A percentile compares a stretch with the other conserved stretches of the same genome.
Evolutionary conservation across 768 basidiomycete genomes (phyloP).

Genomic region (Lactarius sp.): DNA sequence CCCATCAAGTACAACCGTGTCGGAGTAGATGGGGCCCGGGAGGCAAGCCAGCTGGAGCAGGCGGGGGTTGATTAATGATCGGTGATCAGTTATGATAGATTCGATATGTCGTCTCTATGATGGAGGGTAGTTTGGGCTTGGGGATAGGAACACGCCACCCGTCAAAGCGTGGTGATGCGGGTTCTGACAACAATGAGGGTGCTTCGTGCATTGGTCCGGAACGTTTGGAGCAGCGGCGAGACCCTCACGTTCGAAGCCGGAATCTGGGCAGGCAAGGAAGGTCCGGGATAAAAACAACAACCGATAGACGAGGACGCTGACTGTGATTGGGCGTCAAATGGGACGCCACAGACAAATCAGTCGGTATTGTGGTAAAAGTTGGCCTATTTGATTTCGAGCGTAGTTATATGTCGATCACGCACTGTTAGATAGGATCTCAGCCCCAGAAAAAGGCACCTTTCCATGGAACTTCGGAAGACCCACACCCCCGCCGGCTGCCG

Average conservation of each 20-base stretch:
- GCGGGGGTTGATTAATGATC: conserved; percentile 1
- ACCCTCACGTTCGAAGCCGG: not conserved
- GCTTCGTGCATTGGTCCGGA: not conserved
- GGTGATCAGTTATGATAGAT: not conserved
- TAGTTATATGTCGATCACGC: conserved; percentile 19
- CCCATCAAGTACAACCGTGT: not conserved
- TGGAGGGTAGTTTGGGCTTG: not conserved
- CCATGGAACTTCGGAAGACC: conserved; percentile 17
- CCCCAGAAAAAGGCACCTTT: conserved; percentile 12
- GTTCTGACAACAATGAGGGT: not conserved
- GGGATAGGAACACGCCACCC: conserved; percentile 3
- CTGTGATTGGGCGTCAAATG: not conserved
- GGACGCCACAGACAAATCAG: conserved; percentile 2
- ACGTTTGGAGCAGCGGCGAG: not conserved
- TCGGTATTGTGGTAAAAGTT: not conserved
- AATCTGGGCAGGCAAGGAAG: not conserved
- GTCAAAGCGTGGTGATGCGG: conserved; percentile 5
- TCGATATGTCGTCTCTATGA: not conserved
- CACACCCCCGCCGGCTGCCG: not conserved
- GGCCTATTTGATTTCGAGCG: not conserved
- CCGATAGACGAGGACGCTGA: conserved; percentile 24
- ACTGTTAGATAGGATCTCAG: conserved; percentile 15
- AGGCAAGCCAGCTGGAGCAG: not conserved
- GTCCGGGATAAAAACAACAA: not conserved
- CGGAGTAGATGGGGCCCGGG: not conserved